These are phyloP conservation scores for Yamadazyma sp. DNA, from an alignment of 805 yeast genomes.

Conservation along the genomic window DNA sequence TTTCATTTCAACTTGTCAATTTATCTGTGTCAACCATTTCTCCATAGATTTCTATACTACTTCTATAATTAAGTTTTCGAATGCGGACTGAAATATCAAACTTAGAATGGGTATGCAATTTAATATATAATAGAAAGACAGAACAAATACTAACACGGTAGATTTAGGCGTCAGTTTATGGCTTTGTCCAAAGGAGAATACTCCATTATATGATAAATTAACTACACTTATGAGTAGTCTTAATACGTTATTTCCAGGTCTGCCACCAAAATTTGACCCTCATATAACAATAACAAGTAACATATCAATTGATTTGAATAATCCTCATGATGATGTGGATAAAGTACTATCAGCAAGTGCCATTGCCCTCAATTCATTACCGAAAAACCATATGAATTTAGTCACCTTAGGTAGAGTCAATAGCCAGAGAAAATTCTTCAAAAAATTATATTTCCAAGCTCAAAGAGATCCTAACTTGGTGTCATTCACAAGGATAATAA, in stretches of 20 bases:
- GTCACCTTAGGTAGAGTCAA: slow-evolving; percentile 42
- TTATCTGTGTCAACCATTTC: too few species aligned
- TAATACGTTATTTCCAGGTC: slow-evolving; percentile 66
- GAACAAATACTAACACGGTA: slow-evolving; percentile 3
- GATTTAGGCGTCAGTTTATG: slow-evolving; percentile 50
- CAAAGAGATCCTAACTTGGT: slow-evolving; percentile 43
- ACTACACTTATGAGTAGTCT: slow-evolving; percentile 60
- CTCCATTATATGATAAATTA: slow-evolving; percentile 54
- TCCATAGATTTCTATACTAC: too few species aligned
- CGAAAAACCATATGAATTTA: slow-evolving; percentile 37
- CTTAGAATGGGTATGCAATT: too few species aligned
- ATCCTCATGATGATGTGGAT: slow-evolving; percentile 54
- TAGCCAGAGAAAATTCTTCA: slow-evolving; percentile 49
- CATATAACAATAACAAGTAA: slow-evolving; percentile 75
- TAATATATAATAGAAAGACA: too few species aligned
- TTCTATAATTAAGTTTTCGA: too few species aligned
- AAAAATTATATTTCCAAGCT: slow-evolving; percentile 52
- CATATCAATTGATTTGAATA: slow-evolving; percentile 40
- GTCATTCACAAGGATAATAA: slow-evolving; percentile 52
- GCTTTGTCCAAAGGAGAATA: slow-evolving; percentile 64
- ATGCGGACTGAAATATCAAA: too few species aligned
- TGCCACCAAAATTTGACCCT: slow-evolving; percentile 66
- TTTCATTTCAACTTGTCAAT: too few species aligned
- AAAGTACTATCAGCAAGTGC: slow-evolving; percentile 54
- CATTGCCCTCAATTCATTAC: slow-evolving; percentile 49